phyloP scores from a whole-genome alignment of 495 filamentous ascomycete genomes.

The Cercophora scortea region DNA sequence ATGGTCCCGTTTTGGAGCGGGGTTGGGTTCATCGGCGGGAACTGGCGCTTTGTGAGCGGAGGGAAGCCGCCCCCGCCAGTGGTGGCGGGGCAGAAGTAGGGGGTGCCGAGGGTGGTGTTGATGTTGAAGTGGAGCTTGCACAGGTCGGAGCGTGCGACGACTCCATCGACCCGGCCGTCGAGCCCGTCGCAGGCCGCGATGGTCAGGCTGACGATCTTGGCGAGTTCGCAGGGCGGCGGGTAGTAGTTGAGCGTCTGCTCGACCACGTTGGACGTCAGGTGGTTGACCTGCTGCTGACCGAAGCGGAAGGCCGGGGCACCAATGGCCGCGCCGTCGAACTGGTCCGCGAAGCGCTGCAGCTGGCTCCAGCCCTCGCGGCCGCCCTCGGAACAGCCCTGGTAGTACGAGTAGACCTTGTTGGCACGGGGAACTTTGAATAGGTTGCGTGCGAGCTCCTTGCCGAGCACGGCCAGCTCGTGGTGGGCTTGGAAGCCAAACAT shows the following conservation, averaged over 20 bases:
- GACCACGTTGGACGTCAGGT: slow-evolving; percentile 35
- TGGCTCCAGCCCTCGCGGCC: slow-evolving; percentile 47
- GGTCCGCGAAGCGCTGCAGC: slow-evolving; percentile 43
- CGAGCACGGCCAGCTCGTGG: slow-evolving; percentile 20
- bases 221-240: slow-evolving; percentile 45
- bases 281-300: slow-evolving; percentile 45
- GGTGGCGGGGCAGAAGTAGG: slow-evolving; percentile 42
- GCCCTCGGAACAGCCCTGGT: slow-evolving; percentile 46
- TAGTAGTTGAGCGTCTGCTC: slow-evolving; percentile 43
- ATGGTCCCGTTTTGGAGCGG: slow-evolving; percentile 41
- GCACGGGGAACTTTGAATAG: slow-evolving; percentile 25
- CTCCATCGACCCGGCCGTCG: slow-evolving; percentile 45
- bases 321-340: slow-evolving; percentile 43
- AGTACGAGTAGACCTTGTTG: slow-evolving; percentile 43
- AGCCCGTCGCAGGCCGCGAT: slow-evolving; percentile 46
- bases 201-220: slow-evolving; percentile 45
- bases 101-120: slow-evolving; percentile 32
- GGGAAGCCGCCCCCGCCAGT: not conserved
- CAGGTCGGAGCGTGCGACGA: slow-evolving; percentile 44
- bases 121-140: slow-evolving; percentile 43
- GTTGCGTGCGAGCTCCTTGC: slow-evolving; percentile 20
- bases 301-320: slow-evolving; percentile 49
- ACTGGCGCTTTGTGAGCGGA: not conserved
- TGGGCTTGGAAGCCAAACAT: slow-evolving; percentile 38
- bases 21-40: not conserved